These are phyloP conservation scores for Boletus vermiculosoides DNA, from an alignment of 768 basidiomycete genomes.

Conservation along the genomic window DNA sequence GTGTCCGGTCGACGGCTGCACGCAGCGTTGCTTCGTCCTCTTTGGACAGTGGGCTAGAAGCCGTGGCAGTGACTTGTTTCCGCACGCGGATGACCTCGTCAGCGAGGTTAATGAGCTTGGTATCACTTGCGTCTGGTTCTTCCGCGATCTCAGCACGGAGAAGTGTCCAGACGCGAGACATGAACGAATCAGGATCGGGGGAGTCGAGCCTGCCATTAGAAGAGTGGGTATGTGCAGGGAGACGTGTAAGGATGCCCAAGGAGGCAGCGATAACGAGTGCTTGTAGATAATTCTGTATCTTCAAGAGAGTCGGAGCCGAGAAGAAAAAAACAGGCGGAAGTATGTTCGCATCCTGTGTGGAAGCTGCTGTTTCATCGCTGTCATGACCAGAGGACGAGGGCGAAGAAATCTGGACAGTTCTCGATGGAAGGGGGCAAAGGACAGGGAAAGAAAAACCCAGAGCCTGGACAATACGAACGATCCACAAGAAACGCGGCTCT, in stretches of 20 bases:
- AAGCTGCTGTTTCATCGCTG: not conserved
- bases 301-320: slow-evolving; percentile 49
- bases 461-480: slow-evolving; percentile 46
- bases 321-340: slow-evolving; percentile 72
- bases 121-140: slow-evolving; percentile 35
- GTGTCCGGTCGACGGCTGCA: slow-evolving; percentile 59
- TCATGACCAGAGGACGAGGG: not conserved
- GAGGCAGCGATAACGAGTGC: slow-evolving; percentile 65
- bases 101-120: slow-evolving; percentile 65
- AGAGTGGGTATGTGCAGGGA: slow-evolving; percentile 26
- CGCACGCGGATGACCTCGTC: slow-evolving; percentile 69
- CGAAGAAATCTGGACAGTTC: slow-evolving; percentile 9
- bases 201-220: slow-evolving; percentile 12
- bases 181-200: slow-evolving; percentile 39
- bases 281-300: slow-evolving; percentile 68
- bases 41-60: slow-evolving; percentile 18
- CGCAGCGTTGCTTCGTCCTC: slow-evolving; percentile 55
- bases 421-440: slow-evolving; percentile 32
- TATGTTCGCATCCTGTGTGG: slow-evolving; percentile 32
- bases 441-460: slow-evolving; percentile 45
- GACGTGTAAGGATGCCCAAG: slow-evolving; percentile 53
- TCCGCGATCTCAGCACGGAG: slow-evolving; percentile 54
- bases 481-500: slow-evolving; percentile 38
- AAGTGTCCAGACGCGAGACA: slow-evolving; percentile 63
- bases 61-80: slow-evolving; percentile 20